These are phyloP conservation scores for Colletotrichum gloeosporioides DNA, from an alignment of 2,329 filamentous ascomycete species.

Conservation along the genomic window DNA sequence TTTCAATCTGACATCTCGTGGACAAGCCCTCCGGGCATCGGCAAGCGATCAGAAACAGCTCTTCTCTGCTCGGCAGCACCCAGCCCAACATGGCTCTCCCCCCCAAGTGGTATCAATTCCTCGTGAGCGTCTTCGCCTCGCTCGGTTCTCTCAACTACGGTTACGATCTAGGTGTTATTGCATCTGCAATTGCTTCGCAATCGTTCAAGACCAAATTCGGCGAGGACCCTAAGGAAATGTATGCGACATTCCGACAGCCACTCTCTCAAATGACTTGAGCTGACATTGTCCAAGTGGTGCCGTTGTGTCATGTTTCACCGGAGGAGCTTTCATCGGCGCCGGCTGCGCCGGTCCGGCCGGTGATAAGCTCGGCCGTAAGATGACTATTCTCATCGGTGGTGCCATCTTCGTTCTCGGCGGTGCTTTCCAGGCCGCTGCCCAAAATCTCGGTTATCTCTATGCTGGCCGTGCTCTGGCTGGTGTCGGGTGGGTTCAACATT, in stretches of 20 bases:
- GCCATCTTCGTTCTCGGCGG: conserved; percentile 76
- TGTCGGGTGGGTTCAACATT: conserved; percentile 42
- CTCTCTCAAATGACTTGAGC: background rate
- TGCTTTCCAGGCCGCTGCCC: conserved; percentile 73
- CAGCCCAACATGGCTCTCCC: conserved; percentile 43
- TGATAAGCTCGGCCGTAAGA: conserved; percentile 70
- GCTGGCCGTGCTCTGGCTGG: conserved; percentile 74
- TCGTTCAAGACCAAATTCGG: conserved; percentile 47
- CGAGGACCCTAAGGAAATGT: conserved; percentile 41
- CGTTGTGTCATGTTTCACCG: conserved; percentile 80
- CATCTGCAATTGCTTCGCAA: conserved; percentile 55
- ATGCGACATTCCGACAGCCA: conserved; percentile 20
- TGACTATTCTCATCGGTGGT: conserved; percentile 75
- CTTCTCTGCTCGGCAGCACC: background rate
- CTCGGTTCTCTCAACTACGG: conserved; percentile 60
- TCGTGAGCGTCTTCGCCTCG: conserved; percentile 60
- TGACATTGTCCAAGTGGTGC: conserved; percentile 54
- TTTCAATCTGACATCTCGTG: background rate
- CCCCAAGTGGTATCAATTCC: conserved; percentile 54
- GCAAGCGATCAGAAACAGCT: background rate
- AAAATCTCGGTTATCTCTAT: conserved; percentile 65
- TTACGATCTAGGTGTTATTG: conserved; percentile 61
- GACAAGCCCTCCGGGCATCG: background rate
- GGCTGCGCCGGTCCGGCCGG: conserved; percentile 66
- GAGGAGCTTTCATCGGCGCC: conserved; percentile 76